A percentile compares a stretch with the other conserved stretches of the same genome.
These are phyloP conservation scores for Penicillium hesseltinei DNA, from an alignment of 2,329 filamentous ascomycete genomes.

Conservation along the genomic window DNA sequence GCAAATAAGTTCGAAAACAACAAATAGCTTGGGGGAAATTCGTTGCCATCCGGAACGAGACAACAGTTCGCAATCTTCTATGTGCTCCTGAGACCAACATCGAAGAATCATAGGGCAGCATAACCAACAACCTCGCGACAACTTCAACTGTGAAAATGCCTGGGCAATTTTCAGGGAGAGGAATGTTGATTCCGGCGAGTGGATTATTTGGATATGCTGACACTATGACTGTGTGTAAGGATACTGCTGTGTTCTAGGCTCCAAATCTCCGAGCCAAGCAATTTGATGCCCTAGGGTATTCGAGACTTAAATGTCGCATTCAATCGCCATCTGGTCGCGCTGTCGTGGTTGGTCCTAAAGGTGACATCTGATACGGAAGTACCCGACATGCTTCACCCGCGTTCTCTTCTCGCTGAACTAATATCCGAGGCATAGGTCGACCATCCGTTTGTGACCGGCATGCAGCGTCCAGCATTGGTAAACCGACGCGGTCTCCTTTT, in stretches of 20 bases:
- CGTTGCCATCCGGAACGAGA: slow-evolving; percentile 37
- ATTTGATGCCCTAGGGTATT: slow-evolving; percentile 20
- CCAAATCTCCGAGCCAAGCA: slow-evolving; percentile 20
- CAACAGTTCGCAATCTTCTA: slow-evolving; percentile 37
- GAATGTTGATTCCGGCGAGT: slow-evolving; percentile 57
- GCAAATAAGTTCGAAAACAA: slow-evolving; percentile 21
- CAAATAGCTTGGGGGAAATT: slow-evolving; percentile 17
- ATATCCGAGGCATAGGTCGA: slow-evolving; percentile 45
- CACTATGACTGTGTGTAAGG: slow-evolving; percentile 48
- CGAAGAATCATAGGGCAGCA: slow-evolving; percentile 41
- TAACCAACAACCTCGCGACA: slow-evolving; percentile 56
- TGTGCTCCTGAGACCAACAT: slow-evolving; percentile 26
- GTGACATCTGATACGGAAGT: slow-evolving; percentile 46
- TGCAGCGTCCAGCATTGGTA: slow-evolving; percentile 57
- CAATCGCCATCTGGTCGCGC: slow-evolving; percentile 14
- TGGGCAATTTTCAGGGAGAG: slow-evolving; percentile 26
- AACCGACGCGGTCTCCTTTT: slow-evolving; percentile 47
- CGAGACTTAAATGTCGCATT: slow-evolving; percentile 15
- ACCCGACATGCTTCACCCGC: slow-evolving; percentile 52
- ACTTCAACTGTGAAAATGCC: slow-evolving; percentile 28
- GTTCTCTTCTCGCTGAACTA: slow-evolving; percentile 46
- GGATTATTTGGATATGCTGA: slow-evolving; percentile 36
- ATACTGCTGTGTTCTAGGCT: slow-evolving; percentile 39
- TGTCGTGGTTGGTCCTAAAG: slow-evolving; percentile 47
- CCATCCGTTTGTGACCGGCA: slow-evolving; percentile 64